Evolutionary conservation across 441 rosid genomes (phyloP).

Genomic region (Eutrema salsugineum): DNA sequence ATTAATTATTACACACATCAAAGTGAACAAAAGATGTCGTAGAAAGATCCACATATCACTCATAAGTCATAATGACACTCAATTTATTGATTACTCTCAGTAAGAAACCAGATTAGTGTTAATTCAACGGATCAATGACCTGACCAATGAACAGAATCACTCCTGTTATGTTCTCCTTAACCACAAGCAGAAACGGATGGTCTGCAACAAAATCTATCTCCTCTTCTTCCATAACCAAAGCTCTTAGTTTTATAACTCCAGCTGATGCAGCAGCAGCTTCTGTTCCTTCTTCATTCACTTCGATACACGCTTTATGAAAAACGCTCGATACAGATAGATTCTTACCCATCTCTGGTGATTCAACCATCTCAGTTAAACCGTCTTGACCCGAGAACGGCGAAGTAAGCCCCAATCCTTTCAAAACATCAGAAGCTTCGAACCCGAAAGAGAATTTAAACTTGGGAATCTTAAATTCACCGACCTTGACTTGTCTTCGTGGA

Average conservation of each 20-base stretch:
- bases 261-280: slow-evolving; percentile 75
- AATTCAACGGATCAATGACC: slow-evolving; percentile 48
- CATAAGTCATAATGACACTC: neutral
- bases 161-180: slow-evolving; percentile 66
- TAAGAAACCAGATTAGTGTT: neutral
- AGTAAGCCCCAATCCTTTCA: slow-evolving; percentile 58
- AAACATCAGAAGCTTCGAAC: slow-evolving; percentile 57
- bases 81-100: neutral
- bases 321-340: slow-evolving; percentile 50
- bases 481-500: slow-evolving; percentile 38
- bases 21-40: neutral
- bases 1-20: slow-evolving; percentile 14
- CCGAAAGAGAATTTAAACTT: slow-evolving; percentile 67
- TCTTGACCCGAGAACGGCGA: slow-evolving; percentile 55
- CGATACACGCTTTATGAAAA: slow-evolving; percentile 76
- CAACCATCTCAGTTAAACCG: slow-evolving; percentile 71
- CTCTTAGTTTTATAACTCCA: slow-evolving; percentile 26
- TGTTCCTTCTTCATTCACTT: slow-evolving; percentile 86
- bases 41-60: slow-evolving; percentile 8
- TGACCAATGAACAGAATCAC: slow-evolving; percentile 64
- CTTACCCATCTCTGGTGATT: slow-evolving; percentile 39
- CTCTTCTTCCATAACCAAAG: neutral
- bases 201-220: slow-evolving; percentile 66
- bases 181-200: slow-evolving; percentile 73
- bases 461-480: slow-evolving; percentile 60